phyloP scores from a whole-genome alignment of 140 eudicot genomes.

The Ambrosia hybrid region DNA sequence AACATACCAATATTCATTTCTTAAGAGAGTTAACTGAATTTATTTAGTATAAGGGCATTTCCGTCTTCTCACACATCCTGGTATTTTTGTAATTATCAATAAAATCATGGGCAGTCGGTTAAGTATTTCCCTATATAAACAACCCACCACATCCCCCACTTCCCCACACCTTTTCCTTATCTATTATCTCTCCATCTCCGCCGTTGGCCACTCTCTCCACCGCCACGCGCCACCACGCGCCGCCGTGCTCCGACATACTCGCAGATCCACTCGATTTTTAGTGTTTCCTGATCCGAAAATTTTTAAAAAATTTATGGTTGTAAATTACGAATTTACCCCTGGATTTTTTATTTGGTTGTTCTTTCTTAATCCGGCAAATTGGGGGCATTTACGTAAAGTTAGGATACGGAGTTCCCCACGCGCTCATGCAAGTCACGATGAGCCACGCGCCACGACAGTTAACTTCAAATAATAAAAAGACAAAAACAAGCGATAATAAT shows the following conservation, averaged over 20 bases:
- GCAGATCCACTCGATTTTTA: constrained; percentile 18
- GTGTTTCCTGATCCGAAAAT: constrained; percentile 19
- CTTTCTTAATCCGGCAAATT: constrained; percentile 16
- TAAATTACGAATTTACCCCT: constrained; percentile 32
- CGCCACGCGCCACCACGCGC: constrained; percentile 9
- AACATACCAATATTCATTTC: neutral
- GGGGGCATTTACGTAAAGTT: constrained; percentile 34
- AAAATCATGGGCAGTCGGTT: constrained; percentile 23
- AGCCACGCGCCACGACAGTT: constrained; percentile 49
- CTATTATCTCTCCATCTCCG: constrained; percentile 26
- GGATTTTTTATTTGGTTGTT: constrained; percentile 16
- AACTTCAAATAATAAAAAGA: constrained; percentile 35
- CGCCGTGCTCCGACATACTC: constrained; percentile 30
- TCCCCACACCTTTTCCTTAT: constrained; percentile 24
- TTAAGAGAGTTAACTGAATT: neutral
- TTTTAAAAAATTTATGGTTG: constrained; percentile 34
- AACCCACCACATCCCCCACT: constrained; percentile 31
- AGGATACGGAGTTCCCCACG: constrained; percentile 25
- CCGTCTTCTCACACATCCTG: constrained; percentile 2
- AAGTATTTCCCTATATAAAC: constrained; percentile 38
- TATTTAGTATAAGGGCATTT: neutral
- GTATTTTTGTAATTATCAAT: constrained; percentile 30
- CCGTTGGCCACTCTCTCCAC: neutral
- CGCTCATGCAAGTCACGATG: constrained; percentile 46
- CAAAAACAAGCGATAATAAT: constrained; percentile 46